Evolutionary conservation across 805 yeast species (phyloP).

Genomic region (Yarrowia sp.): DNA sequence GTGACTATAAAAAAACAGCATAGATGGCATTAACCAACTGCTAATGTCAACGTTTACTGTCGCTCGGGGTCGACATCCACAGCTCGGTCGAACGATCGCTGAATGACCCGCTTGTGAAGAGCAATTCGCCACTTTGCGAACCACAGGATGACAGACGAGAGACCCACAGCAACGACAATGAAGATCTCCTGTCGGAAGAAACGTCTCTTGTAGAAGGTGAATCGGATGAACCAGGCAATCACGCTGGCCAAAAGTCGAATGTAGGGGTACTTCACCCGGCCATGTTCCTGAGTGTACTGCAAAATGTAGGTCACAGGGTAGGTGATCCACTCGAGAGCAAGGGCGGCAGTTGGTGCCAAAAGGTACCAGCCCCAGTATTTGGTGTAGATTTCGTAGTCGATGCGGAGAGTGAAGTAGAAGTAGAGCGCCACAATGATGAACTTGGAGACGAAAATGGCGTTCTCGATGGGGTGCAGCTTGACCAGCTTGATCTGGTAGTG

Average conservation of each 20-base stretch:
- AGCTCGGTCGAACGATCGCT: not conserved
- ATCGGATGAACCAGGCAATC: not conserved
- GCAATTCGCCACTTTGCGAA: not conserved
- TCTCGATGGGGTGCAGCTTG: not conserved
- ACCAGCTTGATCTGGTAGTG: slow-evolving; percentile 1
- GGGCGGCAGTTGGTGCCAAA: not conserved
- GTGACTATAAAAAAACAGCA: too few species aligned
- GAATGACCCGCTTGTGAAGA: not conserved
- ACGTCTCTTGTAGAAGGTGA: not conserved
- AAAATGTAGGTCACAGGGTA: not conserved
- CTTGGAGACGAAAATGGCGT: not conserved
- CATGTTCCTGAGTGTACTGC: not conserved
- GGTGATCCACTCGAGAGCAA: not conserved
- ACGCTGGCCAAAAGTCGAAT: not conserved
- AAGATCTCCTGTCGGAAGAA: not conserved
- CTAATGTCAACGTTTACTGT: too few species aligned
- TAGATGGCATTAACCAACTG: not conserved
- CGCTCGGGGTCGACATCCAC: slow-evolving; percentile 1
- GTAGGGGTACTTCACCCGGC: not conserved
- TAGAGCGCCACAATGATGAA: not conserved
- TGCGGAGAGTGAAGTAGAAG: not conserved
- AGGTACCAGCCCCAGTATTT: not conserved
- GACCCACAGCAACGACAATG: not conserved
- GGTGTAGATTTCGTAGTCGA: not conserved
- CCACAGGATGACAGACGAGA: not conserved